Conservation (phyloP, 352 stramenopile genomes). For the Pythium guiyangense region DNA sequence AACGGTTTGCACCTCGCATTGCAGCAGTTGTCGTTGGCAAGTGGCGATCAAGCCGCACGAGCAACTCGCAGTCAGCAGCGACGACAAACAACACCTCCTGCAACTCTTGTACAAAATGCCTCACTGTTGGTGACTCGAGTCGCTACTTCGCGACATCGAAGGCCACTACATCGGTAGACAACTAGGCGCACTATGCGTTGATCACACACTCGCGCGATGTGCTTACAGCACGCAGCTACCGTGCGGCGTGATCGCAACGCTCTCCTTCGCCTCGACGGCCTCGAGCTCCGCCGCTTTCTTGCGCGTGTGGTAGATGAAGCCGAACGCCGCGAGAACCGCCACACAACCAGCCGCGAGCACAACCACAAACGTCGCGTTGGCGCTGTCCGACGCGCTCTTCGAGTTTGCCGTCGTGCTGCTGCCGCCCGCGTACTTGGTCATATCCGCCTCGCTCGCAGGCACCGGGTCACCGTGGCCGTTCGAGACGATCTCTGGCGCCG, state of each 20-base stretch:
- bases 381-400: conserved; percentile 15
- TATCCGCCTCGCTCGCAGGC: conserved; percentile 7
- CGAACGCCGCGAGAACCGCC: conserved; percentile 49
- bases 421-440: conserved; percentile 16
- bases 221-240: conserved; percentile 54
- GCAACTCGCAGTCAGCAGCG: too few relatives aligned
- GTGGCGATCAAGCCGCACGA: too few relatives aligned
- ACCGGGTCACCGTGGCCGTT: conserved; percentile 12
- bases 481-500: background rate
- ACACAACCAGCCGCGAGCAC: conserved; percentile 19
- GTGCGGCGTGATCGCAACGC: conserved; percentile 39
- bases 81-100: too few relatives aligned
- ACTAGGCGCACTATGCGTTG: background rate
- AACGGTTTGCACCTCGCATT: too few relatives aligned
- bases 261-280: conserved; percentile 38
- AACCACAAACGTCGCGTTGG: conserved; percentile 1
- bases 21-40: too few relatives aligned
- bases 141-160: background rate
- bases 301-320: conserved; percentile 76
- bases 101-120: too few relatives aligned
- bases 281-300: conserved; percentile 61
- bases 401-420: conserved; percentile 17
- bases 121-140: background rate
- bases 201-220: background rate
- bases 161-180: background rate